Evolutionary conservation across 225 moss, liverwort and hornwort genomes (phyloP).

Genomic region (Ulota crispa): DNA sequence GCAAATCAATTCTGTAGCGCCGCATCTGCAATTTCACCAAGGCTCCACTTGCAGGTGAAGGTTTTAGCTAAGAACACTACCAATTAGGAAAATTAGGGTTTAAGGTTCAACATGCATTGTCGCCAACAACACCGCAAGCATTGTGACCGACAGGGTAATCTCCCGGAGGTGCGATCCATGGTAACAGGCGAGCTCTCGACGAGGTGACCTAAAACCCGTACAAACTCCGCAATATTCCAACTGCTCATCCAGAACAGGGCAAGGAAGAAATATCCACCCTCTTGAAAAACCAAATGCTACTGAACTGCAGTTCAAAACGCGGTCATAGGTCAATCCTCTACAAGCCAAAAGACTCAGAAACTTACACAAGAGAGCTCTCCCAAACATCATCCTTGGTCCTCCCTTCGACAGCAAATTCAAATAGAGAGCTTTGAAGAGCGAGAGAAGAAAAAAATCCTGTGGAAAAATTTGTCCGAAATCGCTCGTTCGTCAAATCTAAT

Average conservation of each 20-base stretch:
- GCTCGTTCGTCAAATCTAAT: not conserved
- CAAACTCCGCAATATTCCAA: not conserved
- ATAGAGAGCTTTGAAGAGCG: not conserved
- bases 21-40: not conserved
- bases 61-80: not conserved
- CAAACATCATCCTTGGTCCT: conserved; percentile 17
- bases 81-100: conserved; percentile 26
- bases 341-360: not conserved
- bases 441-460: not conserved
- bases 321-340: not conserved
- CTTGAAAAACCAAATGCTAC: not conserved
- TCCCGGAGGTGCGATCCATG: not conserved
- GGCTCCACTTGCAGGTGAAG: not conserved
- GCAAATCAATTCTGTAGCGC: not conserved
- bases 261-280: not conserved
- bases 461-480: not conserved
- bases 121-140: conserved; percentile 11
- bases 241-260: not conserved
- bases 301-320: not conserved
- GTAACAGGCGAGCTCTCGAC: not conserved
- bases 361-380: conserved; percentile 31
- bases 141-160: not conserved
- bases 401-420: not conserved
- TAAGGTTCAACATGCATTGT: not conserved
- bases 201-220: not conserved